Evolutionary conservation across 1,139 yeast genomes (phyloP).

Genomic region (Saccharomyces hybrid): DNA sequence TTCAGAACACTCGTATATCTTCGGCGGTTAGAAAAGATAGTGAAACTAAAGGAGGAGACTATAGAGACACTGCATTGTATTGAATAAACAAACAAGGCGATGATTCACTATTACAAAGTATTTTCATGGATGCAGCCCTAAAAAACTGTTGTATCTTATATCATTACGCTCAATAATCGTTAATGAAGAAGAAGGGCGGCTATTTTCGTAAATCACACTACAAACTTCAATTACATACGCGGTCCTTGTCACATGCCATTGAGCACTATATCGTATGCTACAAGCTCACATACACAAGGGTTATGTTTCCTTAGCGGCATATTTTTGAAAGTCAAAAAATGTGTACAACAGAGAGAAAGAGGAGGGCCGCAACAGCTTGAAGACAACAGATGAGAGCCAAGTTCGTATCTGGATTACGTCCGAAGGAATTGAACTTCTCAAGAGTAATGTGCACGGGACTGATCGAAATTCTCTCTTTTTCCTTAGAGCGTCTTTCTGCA

Average conservation of each 20-base stretch:
- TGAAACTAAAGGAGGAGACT: not conserved
- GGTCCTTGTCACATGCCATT: not conserved
- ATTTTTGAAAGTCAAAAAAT: not conserved
- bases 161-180: not conserved
- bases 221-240: not conserved
- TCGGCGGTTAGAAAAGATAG: not conserved
- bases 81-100: not conserved
- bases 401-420: not conserved
- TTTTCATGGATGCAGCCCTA: not conserved
- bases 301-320: not conserved
- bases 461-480: not conserved
- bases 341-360: not conserved
- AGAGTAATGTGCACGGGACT: not conserved
- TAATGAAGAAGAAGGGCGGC: not conserved
- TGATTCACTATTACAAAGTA: not conserved
- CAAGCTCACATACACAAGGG: not conserved
- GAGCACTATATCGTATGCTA: not conserved
- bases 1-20: not conserved
- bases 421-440: not conserved
- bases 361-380: not conserved
- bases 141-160: not conserved
- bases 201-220: not conserved
- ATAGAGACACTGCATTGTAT: not conserved
- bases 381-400: not conserved
- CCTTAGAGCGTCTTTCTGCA: not conserved